phyloP scores from a whole-genome alignment of 1,284 basidiomycete species.

The Tilletia setariae region DNA sequence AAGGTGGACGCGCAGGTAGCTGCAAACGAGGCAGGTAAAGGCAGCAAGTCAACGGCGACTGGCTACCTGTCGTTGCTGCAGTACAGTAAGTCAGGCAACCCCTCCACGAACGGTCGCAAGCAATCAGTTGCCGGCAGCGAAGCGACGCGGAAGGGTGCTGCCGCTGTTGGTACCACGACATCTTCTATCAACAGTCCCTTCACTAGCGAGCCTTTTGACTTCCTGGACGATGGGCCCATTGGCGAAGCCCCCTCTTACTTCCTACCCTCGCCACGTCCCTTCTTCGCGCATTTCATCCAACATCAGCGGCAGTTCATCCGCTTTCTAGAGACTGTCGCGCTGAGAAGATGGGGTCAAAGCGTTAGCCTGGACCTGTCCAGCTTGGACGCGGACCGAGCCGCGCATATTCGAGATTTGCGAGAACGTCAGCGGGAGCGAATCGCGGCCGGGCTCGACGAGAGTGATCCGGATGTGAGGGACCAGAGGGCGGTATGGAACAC shows the following conservation, averaged over 20 bases:
- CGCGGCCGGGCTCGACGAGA: constrained; percentile 51
- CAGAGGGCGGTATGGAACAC: constrained; percentile 94
- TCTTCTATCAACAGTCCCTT: background rate
- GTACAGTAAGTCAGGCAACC: constrained; percentile 10
- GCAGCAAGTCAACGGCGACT: background rate
- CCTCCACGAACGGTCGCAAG: constrained; percentile 25
- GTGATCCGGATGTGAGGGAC: constrained; percentile 65
- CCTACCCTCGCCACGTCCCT: constrained; percentile 75
- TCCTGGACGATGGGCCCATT: background rate
- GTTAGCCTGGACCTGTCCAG: constrained; percentile 58
- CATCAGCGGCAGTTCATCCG: constrained; percentile 76
- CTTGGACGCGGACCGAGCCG: background rate
- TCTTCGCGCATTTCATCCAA: constrained; percentile 92
- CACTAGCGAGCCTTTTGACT: too few species aligned
- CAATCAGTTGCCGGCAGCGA: constrained; percentile 24
- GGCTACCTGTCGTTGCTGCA: constrained; percentile 12
- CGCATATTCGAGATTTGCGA: background rate
- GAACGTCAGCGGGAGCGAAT: constrained; percentile 7
- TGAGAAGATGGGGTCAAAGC: constrained; percentile 74
- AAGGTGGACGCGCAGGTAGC: background rate
- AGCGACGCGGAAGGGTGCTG: background rate
- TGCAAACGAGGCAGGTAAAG: background rate
- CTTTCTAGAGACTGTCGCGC: constrained; percentile 84
- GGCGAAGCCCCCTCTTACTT: constrained; percentile 53
- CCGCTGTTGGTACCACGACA: background rate